Base-by-base conservation (phyloP, 2,329 filamentous ascomycete genomes). In the Sarocladium oryzae region DNA sequence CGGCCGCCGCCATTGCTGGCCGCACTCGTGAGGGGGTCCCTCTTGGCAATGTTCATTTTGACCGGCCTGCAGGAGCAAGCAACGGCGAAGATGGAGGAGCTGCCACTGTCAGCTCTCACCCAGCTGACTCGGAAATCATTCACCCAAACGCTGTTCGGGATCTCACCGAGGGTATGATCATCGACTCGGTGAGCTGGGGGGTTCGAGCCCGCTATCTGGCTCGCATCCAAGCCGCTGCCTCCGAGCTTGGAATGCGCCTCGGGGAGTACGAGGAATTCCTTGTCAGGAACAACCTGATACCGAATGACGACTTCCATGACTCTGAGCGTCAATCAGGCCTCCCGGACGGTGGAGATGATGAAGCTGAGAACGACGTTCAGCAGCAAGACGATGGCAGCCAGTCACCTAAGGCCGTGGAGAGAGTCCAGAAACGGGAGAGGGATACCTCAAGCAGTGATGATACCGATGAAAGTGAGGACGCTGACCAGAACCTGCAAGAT, bases 211-310 rank as follows among this genome's bases (percentile, higher is more conserved):
- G 78, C 4, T 66, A 72, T 49, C 66, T 79, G 53, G 70, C 77
- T 49, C 69, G 76, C 56, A 73, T 82, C 50, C 76, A 82, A 56
- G 67, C 73, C 38, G 70, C 75, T 2, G 77, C 78, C 11, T 72
- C 75, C 60, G 75, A 81, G 63, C 68, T 82, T 28, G 77, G 75
- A 6, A 67, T 78, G 57, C 71, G 74, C 24, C 72, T 81, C 40
- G 67, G 70, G 18, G 71, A 78, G 55, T 79, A 76, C 56, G 73
- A 78, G 53, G 75, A 78, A 43, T 69, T 66, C 23, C 52, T 64
- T 13, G 16, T 11, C 6, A 37, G 23, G 40, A 43, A 43, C 40
- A 43, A 43, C 15, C 23, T 43, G 8, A 4, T 11, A 5, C 23
- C 40, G 7, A 18, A 37, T 15, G 40, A 43, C 7, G 8, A 16